Evolutionary conservation across 306 rosid genomes (phyloP).

Genomic region (Cicer pinnatifidum): DNA sequence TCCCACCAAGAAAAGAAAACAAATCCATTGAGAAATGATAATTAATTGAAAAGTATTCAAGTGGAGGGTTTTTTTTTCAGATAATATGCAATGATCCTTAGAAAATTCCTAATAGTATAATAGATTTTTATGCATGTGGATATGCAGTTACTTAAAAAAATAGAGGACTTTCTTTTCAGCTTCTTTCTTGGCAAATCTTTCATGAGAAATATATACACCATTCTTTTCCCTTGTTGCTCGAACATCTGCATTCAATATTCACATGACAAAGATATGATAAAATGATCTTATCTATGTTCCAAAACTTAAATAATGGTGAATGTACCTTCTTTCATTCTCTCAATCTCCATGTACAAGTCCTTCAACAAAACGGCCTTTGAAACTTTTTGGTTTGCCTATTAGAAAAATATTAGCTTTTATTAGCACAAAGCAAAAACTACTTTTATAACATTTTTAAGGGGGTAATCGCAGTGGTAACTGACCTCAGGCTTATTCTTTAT

Average conservation of each 20-base stretch:
- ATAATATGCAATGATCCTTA: conserved; percentile 1
- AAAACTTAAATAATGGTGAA: conserved; percentile 24
- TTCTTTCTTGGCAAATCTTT: conserved; percentile 85
- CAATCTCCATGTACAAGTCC: conserved; percentile 87
- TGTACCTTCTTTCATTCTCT: conserved; percentile 90
- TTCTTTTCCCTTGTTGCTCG: conserved; percentile 96
- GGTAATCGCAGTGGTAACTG: conserved; percentile 40
- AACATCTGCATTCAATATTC: conserved; percentile 62
- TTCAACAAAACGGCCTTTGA: conserved; percentile 83
- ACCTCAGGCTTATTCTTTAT: conserved; percentile 97
- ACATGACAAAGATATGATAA: conserved; percentile 25
- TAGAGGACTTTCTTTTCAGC: conserved; percentile 83
- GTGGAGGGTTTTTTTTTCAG: neutral
- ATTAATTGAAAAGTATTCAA: neutral
- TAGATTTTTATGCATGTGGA: conserved; percentile 1
- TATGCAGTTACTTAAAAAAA: neutral
- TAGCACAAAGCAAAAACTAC: conserved; percentile 24
- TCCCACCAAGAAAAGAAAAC: no score
- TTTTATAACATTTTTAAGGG: conserved; percentile 14
- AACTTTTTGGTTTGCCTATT: conserved; percentile 92
- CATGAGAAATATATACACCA: conserved; percentile 90
- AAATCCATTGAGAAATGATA: neutral
- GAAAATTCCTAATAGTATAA: neutral
- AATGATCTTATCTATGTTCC: conserved; percentile 25
- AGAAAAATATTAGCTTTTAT: conserved; percentile 34